phyloP scores from a whole-genome alignment of 345 rosid species.

The Boechera divaricarpa region DNA sequence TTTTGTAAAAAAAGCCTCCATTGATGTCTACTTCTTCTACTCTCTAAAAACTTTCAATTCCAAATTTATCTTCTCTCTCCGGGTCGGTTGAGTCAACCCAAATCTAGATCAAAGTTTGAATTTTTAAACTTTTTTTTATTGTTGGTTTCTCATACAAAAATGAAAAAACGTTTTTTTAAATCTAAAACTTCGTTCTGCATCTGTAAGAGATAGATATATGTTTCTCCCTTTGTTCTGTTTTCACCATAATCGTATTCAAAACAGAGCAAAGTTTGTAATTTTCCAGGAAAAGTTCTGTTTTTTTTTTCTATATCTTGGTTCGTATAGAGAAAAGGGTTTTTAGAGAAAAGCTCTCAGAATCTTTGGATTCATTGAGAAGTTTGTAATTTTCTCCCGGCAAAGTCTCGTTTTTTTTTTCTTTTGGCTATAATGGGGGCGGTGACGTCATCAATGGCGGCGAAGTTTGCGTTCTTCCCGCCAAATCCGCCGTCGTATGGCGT shows the following conservation, averaged over 20 bases:
- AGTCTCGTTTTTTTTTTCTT: too few species aligned
- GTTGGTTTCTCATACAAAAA: background rate
- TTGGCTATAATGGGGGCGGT: slow-evolving; percentile 68
- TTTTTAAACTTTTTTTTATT: background rate
- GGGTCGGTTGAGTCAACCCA: slow-evolving; percentile 20
- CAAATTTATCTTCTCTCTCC: background rate
- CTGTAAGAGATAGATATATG: background rate
- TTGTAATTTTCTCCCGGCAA: background rate
- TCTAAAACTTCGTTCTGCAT: background rate
- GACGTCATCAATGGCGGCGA: slow-evolving; percentile 93
- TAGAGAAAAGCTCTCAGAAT: background rate
- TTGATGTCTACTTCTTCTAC: slow-evolving; percentile 1
- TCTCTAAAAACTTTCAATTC: background rate
- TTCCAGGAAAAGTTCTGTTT: background rate
- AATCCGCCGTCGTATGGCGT: slow-evolving; percentile 81
- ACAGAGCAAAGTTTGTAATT: slow-evolving; percentile 17
- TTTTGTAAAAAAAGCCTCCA: background rate
- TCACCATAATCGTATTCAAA: background rate
- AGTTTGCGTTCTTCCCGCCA: slow-evolving; percentile 97
- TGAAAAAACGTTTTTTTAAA: background rate
- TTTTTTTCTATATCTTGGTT: background rate
- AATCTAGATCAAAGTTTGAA: slow-evolving; percentile 41
- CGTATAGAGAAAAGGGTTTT: background rate
- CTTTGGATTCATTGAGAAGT: background rate
- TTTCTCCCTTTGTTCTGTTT: too few species aligned